Conservation (phyloP, 768 basidiomycete genomes). For the Phylloporus arenicola region DNA sequence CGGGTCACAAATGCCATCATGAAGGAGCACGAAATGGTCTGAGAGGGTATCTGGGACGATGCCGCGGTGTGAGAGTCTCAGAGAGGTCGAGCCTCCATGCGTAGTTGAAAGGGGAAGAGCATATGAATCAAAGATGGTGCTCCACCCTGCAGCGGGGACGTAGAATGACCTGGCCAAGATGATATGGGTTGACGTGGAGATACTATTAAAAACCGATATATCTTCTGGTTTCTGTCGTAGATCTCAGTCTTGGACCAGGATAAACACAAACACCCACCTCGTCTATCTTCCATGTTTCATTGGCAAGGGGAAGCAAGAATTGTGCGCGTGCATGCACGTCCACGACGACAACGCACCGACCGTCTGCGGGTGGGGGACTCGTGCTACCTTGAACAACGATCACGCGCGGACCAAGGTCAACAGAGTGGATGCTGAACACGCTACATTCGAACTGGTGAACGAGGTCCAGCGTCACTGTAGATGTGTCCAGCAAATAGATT, state of each 20-base stretch:
- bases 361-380: neutral
- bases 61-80: slow-evolving; percentile 10
- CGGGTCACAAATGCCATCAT: slow-evolving; percentile 6
- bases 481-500: slow-evolving; percentile 1
- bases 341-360: slow-evolving; percentile 3
- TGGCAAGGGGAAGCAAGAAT: neutral
- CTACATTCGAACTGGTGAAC: slow-evolving; percentile 7
- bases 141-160: neutral
- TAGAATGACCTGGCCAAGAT: slow-evolving; percentile 9
- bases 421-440: neutral
- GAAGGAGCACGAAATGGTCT: slow-evolving; percentile 3
- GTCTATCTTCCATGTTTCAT: neutral
- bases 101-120: neutral
- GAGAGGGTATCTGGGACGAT: slow-evolving; percentile 3
- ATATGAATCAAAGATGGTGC: slow-evolving; percentile 13
- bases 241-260: neutral
- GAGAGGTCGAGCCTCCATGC: neutral
- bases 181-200: slow-evolving; percentile 23
- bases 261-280: neutral
- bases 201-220: neutral
- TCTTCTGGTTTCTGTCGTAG: neutral
- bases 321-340: slow-evolving; percentile 11
- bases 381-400: neutral
- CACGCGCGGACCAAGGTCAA: slow-evolving; percentile 13
- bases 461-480: slow-evolving; percentile 10